Base-by-base conservation (phyloP, 176 grass and related monocot species). In the Miscanthus lutarioriparius region DNA sequence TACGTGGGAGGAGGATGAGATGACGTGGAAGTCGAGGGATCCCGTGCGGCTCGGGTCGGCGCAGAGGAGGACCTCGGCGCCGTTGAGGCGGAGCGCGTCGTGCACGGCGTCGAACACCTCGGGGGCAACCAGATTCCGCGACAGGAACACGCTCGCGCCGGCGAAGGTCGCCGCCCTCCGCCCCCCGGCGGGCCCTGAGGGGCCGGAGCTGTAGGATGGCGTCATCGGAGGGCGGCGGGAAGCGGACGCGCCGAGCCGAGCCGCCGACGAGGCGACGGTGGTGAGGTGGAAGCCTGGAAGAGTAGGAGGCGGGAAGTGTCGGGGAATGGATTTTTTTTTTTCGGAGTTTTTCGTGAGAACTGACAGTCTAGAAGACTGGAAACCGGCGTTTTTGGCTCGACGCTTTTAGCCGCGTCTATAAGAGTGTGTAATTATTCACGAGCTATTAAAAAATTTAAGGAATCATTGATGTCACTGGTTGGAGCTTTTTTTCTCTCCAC, bases 11-110 rank as follows among this genome's bases (percentile, higher is more conserved):
- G 91, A 33, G 83, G 96, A 98, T 43, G 93, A 90, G 70, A 98
- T 95, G 87, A 95, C 91, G 80, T 95, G 96, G 89, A 75, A 95
- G 45, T 95, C 93, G 70, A 87, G 62, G 28, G 93, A 71, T 11
- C 82, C 88, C 69, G 86, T 83, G 48, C 84, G 89, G 35, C 44
- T 74, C 41, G 91, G 89, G 69, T 98, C 87, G 83, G 93, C 85
- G 86, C 87, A 90, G 73, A 84, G 76, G 63, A 77, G 47, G 87
- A 98, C 91, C n/a, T 87, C 82, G 70, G 96, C 91, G 80, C 93
- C 96, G 87, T 98, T 98, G 87, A 95, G 87, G 51, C 89, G 85
- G 85, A 98, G 96, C 64, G 96, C 91, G 73, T 98, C 96, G 83
- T 90, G 91, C 66, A 95, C 78, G 69, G 96, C 87, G 79, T 91